Evolutionary conservation across 139 green algal genomes (phyloP), one percentile per base, ranked within the genome.

Genomic region (Chlamydomonas sphaeroides): DNA sequence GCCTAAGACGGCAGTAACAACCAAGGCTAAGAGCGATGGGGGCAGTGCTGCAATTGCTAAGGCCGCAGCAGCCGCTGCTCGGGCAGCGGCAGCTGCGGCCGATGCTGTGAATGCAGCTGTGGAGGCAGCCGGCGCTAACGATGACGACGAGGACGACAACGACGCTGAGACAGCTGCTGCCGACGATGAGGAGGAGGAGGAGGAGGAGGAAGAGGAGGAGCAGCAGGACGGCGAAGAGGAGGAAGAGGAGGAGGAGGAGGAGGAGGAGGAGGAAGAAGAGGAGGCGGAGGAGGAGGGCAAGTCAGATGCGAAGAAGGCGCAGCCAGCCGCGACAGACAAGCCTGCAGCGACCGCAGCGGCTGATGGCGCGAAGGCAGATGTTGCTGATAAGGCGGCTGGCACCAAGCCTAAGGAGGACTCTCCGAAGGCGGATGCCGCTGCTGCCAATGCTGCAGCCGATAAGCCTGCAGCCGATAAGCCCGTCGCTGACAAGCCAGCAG

Each of bases 1-100:
- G 41, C 23, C 33, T 8, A 51, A 48, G 38, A 21, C 66, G 53
- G 57, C 67, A 32, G 42, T 57, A 62, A 74, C 76, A 14, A 17
- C 63, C 20, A 65, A 65, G 3, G 65, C 83, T 17, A 68, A 83
- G n/a, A 63, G 62, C 18, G 65, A 79, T 25, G 33, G 78, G 20
- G 68, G 61, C 45, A 79, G 67, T 39, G 85, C 85, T 38, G 85
- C 85, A n/a, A 85, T 80, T 38, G 68, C 59, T 32, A 78, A 79
- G 53, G 66, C 63, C 35, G 61, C 71, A 32, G 72, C 49, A 33
- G 81, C 81, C 59, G 72, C 57, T 33, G 61, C 49, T 2, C 65
- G 77, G 51, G 63, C 72, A 35, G 48, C 63, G 1, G 73, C 65
- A 39, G 80, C 80, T 36, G 59, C 53, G 25, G 72, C 80, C 38